Conservation (phyloP, 1,284 basidiomycete species). For the Tremellales sp. region DNA sequence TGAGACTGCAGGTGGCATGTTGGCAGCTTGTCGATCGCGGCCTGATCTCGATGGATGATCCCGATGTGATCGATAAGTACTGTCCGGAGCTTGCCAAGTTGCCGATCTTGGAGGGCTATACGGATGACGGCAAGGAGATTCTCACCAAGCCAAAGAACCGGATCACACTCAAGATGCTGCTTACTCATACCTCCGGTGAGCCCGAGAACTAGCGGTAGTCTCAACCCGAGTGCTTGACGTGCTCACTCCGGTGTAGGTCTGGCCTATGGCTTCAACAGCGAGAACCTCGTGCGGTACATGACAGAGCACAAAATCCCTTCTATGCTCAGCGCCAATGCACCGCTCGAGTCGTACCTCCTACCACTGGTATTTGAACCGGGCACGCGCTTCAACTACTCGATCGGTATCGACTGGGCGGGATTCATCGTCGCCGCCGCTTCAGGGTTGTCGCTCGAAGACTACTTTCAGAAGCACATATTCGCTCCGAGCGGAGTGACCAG, state of each 20-base stretch:
- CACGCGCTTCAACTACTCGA: conserved; percentile 24
- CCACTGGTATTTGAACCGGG: conserved; percentile 38
- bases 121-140: conserved; percentile 22
- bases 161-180: conserved; percentile 35
- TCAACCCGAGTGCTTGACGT: neutral
- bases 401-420: conserved; percentile 43
- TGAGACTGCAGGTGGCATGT: conserved; percentile 22
- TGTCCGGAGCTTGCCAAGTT: conserved; percentile 32
- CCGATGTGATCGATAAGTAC: conserved; percentile 20
- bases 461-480: conserved; percentile 38
- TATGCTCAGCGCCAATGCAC: neutral
- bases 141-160: conserved; percentile 21
- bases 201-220: neutral
- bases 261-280: neutral
- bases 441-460: conserved; percentile 29
- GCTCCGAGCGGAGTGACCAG: conserved; percentile 27
- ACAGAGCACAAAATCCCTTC: neutral
- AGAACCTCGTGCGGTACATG: neutral
- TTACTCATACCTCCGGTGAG: conserved; percentile 35
- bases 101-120: conserved; percentile 29
- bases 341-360: conserved; percentile 6
- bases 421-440: conserved; percentile 32
- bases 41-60: conserved; percentile 26
- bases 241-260: neutral
- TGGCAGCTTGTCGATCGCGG: conserved; percentile 36